phyloP scores from a whole-genome alignment of 1,284 basidiomycete species.

The Coniferiporia weirii region DNA sequence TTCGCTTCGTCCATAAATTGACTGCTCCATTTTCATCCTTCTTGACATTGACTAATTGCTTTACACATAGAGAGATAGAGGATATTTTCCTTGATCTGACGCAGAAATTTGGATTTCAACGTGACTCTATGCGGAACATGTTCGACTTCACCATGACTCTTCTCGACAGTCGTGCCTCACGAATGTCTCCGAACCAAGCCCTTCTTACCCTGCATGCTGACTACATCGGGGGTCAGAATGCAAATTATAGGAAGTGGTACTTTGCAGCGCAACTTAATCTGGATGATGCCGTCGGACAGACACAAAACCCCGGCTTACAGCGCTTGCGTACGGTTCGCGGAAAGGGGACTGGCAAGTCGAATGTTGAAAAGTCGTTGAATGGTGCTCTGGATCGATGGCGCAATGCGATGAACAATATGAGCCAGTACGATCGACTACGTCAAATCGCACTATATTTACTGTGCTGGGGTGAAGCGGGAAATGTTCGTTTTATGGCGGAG shows the following conservation, averaged over 20 bases:
- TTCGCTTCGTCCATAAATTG: background rate
- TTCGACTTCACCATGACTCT: slow-evolving; percentile 99
- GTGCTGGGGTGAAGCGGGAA: slow-evolving; percentile 98
- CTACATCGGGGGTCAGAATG: slow-evolving; percentile 96
- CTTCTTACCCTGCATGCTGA: slow-evolving; percentile 95
- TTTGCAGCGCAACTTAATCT: slow-evolving; percentile 99
- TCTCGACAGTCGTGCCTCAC: slow-evolving; percentile 93
- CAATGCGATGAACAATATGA: slow-evolving; percentile 99
- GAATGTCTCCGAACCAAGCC: slow-evolving; percentile 98
- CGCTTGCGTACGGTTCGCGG: slow-evolving; percentile 83
- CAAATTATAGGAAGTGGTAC: slow-evolving; percentile 99
- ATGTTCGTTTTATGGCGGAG: slow-evolving; percentile 96
- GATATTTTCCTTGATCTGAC: slow-evolving; percentile 98
- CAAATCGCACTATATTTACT: slow-evolving; percentile 95
- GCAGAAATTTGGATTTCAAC: slow-evolving; percentile 99
- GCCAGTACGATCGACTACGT: slow-evolving; percentile 94
- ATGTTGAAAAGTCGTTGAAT: slow-evolving; percentile 83
- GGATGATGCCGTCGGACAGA: slow-evolving; percentile 95
- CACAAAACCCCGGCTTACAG: slow-evolving; percentile 89
- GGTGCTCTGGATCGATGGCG: slow-evolving; percentile 92
- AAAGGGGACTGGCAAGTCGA: slow-evolving; percentile 35
- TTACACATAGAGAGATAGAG: slow-evolving; percentile 70
- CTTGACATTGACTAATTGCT: no score
- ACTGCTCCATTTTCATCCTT: no score
- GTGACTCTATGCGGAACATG: slow-evolving; percentile 90